Base-by-base conservation (phyloP, 352 stramenopile species). In the Phytophthora kernoviae region DNA sequence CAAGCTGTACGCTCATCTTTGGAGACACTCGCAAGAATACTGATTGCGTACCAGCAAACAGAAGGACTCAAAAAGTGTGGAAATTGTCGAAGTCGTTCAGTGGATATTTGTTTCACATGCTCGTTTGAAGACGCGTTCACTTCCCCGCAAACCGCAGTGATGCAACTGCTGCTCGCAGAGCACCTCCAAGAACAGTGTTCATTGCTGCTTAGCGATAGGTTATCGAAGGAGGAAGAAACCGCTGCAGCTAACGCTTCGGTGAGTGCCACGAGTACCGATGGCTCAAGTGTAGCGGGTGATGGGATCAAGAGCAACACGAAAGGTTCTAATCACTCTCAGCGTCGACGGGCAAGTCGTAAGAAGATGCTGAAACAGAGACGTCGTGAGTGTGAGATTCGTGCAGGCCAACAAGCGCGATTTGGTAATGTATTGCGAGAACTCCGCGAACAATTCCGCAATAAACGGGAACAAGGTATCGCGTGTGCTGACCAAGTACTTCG, bases 101-200 rank as follows among this genome's bases (percentile, higher is more conserved):
- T 77, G 6, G 75, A 85, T 27, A 22, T 27, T 11, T 79, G 45
- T 47, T 88, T 88, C 51, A 71, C 73, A 3, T 79, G 73, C 50
- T 65, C 63, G 26, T 65, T 86, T 49, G 50, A 71, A 45, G 74
- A 81, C 21, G 69, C 68, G 4, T 55, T 81, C 22, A 21, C 41
- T 0, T 61, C 48, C 14, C 84, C 86, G 12, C 80, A 95, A 65
- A 58, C 71, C 2, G 72, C 75, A 15, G 67, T 87, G 3, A 62
- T 93, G 10, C 75, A 79, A 34, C 62, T 95, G 10, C 59, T 95
- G n/a, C 51, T 91, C 10, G 82, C 82, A 3, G 87, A 93, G 50
- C 54, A 90, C 18, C 44, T 95, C 12, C 87, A 95, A 62, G 84
- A 78, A 6, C 70, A 88, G 24, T 93, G 82, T 27, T 87, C 84